Evolutionary conservation across 768 basidiomycete genomes (phyloP).

Genomic region (Tulasnella sp.): DNA sequence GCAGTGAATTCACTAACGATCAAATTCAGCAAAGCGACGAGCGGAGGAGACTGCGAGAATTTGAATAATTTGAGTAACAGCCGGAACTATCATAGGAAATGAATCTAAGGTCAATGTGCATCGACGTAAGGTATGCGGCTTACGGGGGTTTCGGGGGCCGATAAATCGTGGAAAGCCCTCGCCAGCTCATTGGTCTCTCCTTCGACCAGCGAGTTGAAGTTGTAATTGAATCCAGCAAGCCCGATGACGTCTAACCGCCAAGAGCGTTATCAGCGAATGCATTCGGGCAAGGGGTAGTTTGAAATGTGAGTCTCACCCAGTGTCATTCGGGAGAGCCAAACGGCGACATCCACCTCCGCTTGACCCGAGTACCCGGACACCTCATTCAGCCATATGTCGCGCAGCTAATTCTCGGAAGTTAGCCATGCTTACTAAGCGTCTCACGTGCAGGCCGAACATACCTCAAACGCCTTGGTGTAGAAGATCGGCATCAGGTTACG

Average conservation of each 20-base stretch:
- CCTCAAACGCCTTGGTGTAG: conserved; percentile 41
- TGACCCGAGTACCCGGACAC: neutral
- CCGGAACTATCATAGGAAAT: neutral
- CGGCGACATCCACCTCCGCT: neutral
- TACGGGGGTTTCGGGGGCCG: conserved; percentile 1
- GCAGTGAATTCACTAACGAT: neutral
- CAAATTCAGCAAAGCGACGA: neutral
- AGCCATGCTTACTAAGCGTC: neutral
- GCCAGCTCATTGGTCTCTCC: conserved; percentile 27
- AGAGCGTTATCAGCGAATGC: no score
- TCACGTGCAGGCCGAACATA: neutral
- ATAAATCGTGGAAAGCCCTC: conserved; percentile 25
- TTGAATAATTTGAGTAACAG: neutral
- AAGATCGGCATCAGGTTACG: conserved; percentile 49
- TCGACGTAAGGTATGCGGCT: neutral
- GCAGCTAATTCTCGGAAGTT: neutral
- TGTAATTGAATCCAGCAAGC: conserved; percentile 26
- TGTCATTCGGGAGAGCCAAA: conserved; percentile 7
- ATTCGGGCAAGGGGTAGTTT: neutral
- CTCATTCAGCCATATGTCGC: neutral
- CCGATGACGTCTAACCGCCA: neutral
- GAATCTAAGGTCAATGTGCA: neutral
- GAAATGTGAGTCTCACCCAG: conserved; percentile 19
- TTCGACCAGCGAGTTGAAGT: conserved; percentile 27
- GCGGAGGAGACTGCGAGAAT: neutral